Evolutionary conservation across 164 flowering plant species (phyloP).

Genomic region (Cinnamomum micranthum): DNA sequence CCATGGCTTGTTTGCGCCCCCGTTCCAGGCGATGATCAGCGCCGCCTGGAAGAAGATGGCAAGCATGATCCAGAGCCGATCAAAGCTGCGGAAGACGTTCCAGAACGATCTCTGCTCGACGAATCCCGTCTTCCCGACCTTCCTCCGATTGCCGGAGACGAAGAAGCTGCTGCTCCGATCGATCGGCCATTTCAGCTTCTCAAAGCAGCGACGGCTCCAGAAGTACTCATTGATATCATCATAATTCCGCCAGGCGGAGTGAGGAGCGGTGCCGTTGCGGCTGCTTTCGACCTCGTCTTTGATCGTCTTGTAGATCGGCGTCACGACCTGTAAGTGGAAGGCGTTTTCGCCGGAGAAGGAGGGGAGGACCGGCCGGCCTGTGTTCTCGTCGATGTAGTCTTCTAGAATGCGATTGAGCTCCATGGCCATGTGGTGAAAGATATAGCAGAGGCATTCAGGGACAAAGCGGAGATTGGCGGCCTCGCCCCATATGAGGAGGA

Average conservation of each 20-base stretch:
- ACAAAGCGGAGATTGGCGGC: conserved; percentile 71
- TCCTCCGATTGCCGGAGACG: conserved; percentile 18
- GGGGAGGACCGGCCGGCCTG: conserved; percentile 21
- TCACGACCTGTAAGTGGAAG: conserved; percentile 12
- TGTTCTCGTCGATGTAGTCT: conserved; percentile 54
- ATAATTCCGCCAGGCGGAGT: conserved; percentile 93
- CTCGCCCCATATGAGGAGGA: conserved; percentile 90
- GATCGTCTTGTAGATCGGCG: conserved; percentile 11
- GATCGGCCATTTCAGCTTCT: conserved; percentile 74
- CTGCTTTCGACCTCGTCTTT: conserved; percentile 59
- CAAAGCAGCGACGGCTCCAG: conserved; percentile 76
- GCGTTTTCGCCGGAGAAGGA: conserved; percentile 13
- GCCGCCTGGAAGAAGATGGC: conserved; percentile 73
- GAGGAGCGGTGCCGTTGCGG: conserved; percentile 76
- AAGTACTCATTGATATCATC: conserved; percentile 95
- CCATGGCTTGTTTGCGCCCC: conserved; percentile 51
- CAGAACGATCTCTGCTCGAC: conserved; percentile 98
- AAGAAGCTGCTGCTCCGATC: conserved; percentile 45
- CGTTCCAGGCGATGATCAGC: conserved; percentile 67
- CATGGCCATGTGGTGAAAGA: conserved; percentile 77
- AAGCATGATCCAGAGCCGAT: conserved; percentile 78
- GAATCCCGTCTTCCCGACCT: conserved; percentile 87
- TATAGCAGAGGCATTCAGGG: conserved; percentile 83
- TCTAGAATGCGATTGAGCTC: conserved; percentile 69
- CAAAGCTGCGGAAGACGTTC: conserved; percentile 89